phyloP scores from a whole-genome alignment of 2,329 filamentous ascomycete genomes.

The Chaetomium sp. region DNA sequence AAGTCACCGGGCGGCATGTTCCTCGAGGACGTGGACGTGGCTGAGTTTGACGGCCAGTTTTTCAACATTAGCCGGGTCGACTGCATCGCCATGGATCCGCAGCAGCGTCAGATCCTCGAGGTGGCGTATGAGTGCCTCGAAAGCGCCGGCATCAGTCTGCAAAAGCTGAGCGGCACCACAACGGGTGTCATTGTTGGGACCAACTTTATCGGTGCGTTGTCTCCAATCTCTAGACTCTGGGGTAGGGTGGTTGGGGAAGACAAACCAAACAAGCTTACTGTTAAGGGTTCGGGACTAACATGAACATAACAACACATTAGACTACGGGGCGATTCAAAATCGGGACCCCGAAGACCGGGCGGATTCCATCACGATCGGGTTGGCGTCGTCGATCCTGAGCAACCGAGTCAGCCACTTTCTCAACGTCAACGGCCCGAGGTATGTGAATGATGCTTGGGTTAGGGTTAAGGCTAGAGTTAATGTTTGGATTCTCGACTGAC shows the following conservation, averaged over 20 bases:
- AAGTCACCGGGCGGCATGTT: slow-evolving; percentile 3
- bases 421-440: not conserved
- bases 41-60: slow-evolving; percentile 31
- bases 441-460: too few species aligned
- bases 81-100: slow-evolving; percentile 30
- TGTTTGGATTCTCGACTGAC: too few species aligned
- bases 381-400: not conserved
- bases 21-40: slow-evolving; percentile 15
- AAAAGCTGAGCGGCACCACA: slow-evolving; percentile 17
- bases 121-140: slow-evolving; percentile 32
- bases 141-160: slow-evolving; percentile 26
- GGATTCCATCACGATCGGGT: not conserved
- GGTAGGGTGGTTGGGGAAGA: not conserved
- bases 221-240: not conserved
- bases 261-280: too few species aligned
- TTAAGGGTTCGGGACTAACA: too few species aligned
- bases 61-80: slow-evolving; percentile 31
- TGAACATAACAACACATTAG: not conserved
- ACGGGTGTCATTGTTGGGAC: too few species aligned
- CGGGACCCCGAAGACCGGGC: not conserved
- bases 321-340: not conserved
- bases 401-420: not conserved
- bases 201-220: not conserved
- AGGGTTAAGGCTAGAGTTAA: too few species aligned
- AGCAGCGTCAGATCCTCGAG: slow-evolving; percentile 30